Conservation (phyloP, 1,139 yeast genomes). For the Meyerozyma athensensis region DNA sequence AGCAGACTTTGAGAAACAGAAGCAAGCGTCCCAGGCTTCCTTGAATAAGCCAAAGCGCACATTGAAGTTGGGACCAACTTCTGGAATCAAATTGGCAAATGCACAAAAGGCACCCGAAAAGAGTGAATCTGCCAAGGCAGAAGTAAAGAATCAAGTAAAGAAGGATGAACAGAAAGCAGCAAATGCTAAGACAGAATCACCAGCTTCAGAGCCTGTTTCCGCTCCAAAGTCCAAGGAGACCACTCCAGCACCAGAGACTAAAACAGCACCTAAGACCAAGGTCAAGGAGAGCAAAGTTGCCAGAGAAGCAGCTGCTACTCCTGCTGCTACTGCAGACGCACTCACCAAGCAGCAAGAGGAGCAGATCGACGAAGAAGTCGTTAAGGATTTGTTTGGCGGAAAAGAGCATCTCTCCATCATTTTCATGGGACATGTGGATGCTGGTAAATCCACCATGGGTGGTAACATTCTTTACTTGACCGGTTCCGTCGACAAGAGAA, state of each 20-base stretch:
- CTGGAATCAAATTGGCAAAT: constrained; percentile 65
- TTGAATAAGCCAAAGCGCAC: constrained; percentile 56
- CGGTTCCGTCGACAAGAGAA: constrained; percentile 97
- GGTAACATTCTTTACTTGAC: constrained; percentile 91
- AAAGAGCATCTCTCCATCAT: constrained; percentile 95
- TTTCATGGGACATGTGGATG: constrained; percentile 99
- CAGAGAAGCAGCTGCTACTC: constrained; percentile 17
- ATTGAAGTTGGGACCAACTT: constrained; percentile 60
- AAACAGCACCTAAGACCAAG: constrained; percentile 8
- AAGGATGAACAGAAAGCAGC: constrained; percentile 14
- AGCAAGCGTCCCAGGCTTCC: constrained; percentile 37
- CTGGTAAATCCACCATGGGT: constrained; percentile 99
- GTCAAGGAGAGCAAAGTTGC: constrained; percentile 12
- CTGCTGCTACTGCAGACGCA: constrained; percentile 40
- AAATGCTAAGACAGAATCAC: constrained; percentile 15
- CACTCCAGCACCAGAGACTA: constrained; percentile 4
- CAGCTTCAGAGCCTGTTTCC: constrained; percentile 4
- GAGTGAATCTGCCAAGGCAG: constrained; percentile 20
- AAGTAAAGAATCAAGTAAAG: constrained; percentile 20
- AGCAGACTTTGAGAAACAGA: constrained; percentile 81
- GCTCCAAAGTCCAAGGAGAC: constrained; percentile 8
- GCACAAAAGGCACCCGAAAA: constrained; percentile 39
- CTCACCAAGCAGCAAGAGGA: constrained; percentile 75
- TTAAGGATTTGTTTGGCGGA: constrained; percentile 91
- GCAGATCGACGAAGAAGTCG: constrained; percentile 80